Evolutionary conservation across 2,329 filamentous ascomycete genomes (phyloP).

Genomic region (Pseudogymnoascus sp.): DNA sequence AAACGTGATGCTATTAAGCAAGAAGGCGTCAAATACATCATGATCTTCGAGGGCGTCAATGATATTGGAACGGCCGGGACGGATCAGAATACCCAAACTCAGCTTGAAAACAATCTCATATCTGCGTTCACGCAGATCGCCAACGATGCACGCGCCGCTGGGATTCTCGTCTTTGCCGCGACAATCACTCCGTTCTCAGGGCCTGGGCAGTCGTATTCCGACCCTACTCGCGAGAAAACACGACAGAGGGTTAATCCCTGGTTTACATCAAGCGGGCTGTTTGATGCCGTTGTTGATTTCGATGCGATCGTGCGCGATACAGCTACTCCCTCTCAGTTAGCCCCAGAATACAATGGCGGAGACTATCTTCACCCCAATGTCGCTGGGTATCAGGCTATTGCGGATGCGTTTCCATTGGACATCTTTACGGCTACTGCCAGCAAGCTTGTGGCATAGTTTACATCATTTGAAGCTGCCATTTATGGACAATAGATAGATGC

Average conservation of each 20-base stretch:
- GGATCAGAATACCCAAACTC: conserved; percentile 37
- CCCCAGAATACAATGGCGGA: conserved; percentile 45
- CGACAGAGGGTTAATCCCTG: conserved; percentile 51
- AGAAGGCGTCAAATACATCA: conserved; percentile 47
- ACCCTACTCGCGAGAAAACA: conserved; percentile 45
- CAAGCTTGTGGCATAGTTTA: conserved; percentile 9
- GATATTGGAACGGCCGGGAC: conserved; percentile 50
- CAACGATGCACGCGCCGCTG: conserved; percentile 42
- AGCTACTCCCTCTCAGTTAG: conserved; percentile 39
- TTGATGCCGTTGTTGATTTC: conserved; percentile 56
- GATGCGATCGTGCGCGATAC: conserved; percentile 46
- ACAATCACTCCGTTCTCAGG: conserved; percentile 58
- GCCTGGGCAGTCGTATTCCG: conserved; percentile 44
- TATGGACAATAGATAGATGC: background rate
- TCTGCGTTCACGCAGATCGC: conserved; percentile 51
- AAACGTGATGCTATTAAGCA: conserved; percentile 55
- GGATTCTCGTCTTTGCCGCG: conserved; percentile 49
- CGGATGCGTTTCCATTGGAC: conserved; percentile 47
- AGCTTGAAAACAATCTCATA: conserved; percentile 42
- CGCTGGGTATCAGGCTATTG: conserved; percentile 50
- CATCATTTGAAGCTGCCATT: background rate
- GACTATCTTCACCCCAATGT: conserved; percentile 58
- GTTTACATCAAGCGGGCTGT: conserved; percentile 46
- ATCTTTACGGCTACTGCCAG: conserved; percentile 33
- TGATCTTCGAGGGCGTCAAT: conserved; percentile 62